Evolutionary conservation across 2,329 filamentous ascomycete genomes (phyloP), one percentile per base, ranked within the genome.

Genomic region (Phoma sp.): DNA sequence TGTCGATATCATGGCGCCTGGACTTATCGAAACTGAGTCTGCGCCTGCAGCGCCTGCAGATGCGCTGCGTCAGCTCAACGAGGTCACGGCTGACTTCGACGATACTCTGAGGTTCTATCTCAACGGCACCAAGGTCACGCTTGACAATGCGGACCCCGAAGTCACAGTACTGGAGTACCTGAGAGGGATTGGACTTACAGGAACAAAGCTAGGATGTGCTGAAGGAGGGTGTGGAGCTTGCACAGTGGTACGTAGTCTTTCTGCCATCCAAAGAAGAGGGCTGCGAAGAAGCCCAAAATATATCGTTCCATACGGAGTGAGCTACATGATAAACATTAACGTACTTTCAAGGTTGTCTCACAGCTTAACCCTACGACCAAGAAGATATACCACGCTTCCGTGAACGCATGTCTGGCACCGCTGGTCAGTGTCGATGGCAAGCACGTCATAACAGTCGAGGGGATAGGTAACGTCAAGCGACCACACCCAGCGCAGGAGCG

Each of bases 191-290:
- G 95, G 95, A 0, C 80, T 98, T 65, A 98, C 93, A 4, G 95
- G 95, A 11, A 98, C 95, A 10, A 99, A 99, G 76, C 83, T 98
- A 76, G 95, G 95, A 42, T 99, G 95, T 78, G 91, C 91, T 44
- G 95, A 99, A 79, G 95, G 95, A 59, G 95, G 95, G 2, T 99
- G 95, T 70, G 95, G 95, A 67, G 95, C 95, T 60, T 98, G 93
- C 72, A 98, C 93, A 38, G 91, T 98, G 40, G 93, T 83, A 78
- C 58, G 79, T 76, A 50, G 4, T 66, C 33, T 42, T 39, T 51
- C 50, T 55, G 33, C 13, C 37, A 25, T 4, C 14, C 29, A 1
- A 32, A 32, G 27, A 27, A 22, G 14, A 13, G 18, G 8, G 18
- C 18, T 18, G 18, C 18, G 18, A 18, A 18, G 18, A 18, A 18